Evolutionary conservation across 805 yeast species (phyloP).

Genomic region (Candida xiaguanensis): DNA sequence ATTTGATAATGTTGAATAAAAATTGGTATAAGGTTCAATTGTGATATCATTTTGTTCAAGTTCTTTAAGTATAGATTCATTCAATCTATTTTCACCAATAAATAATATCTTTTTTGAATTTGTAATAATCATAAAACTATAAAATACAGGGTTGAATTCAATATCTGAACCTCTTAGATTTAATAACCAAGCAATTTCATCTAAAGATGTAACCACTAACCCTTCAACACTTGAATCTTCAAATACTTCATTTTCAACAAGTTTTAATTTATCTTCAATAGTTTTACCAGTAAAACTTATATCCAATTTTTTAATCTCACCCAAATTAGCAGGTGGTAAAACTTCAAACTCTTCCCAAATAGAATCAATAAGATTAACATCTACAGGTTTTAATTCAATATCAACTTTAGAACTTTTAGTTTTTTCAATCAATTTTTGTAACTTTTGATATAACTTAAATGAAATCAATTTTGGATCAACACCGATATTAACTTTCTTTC

Average conservation of each 20-base stretch:
- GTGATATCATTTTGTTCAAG: constrained; percentile 23
- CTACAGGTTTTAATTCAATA: constrained; percentile 42
- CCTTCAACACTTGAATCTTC: constrained; percentile 24
- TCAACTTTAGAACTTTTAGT: constrained; percentile 26
- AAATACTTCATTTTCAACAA: constrained; percentile 32
- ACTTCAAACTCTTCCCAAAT: constrained; percentile 72
- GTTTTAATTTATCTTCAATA: constrained; percentile 52
- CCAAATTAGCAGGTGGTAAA: constrained; percentile 48
- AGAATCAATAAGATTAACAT: constrained; percentile 64
- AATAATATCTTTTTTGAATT: constrained; percentile 33
- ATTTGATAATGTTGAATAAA: constrained; percentile 42
- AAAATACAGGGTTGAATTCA: constrained; percentile 53
- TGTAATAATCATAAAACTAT: constrained; percentile 36
- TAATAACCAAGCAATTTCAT: constrained; percentile 85
- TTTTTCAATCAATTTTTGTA: constrained; percentile 28
- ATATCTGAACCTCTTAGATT: constrained; percentile 55
- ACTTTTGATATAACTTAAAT: constrained; percentile 26
- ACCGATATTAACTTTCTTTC: constrained; percentile 33
- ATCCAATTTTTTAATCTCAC: constrained; percentile 49
- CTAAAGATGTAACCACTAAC: constrained; percentile 51
- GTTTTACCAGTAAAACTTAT: constrained; percentile 62
- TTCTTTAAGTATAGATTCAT: constrained; percentile 21
- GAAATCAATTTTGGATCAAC: constrained; percentile 51
- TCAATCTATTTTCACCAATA: constrained; percentile 41
- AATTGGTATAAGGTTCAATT: constrained; percentile 40